These are phyloP conservation scores for Solanum lycopersicoides DNA, from an alignment of 257 asterid species.

Conservation along the genomic window DNA sequence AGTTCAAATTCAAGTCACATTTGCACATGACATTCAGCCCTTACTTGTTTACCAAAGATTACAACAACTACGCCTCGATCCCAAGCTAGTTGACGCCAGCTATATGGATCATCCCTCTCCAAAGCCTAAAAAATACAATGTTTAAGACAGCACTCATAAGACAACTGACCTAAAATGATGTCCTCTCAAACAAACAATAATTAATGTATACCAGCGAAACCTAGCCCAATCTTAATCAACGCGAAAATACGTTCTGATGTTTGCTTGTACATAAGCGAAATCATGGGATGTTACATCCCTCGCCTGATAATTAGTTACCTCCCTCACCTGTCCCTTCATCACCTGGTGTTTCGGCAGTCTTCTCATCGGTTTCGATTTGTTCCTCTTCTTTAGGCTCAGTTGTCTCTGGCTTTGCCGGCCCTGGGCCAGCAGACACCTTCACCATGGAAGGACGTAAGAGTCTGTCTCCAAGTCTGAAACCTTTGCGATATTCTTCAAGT, in stretches of 20 bases:
- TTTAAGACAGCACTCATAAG: background rate
- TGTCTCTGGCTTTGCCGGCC: slow-evolving; percentile 48
- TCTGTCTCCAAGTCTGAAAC: slow-evolving; percentile 67
- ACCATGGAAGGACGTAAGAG: slow-evolving; percentile 90
- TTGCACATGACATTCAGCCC: background rate
- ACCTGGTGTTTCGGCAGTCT: background rate
- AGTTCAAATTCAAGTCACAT: background rate
- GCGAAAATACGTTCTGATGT: background rate
- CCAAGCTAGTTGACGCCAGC: background rate
- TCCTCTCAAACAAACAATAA: background rate
- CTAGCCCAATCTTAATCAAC: background rate
- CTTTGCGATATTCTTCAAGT: slow-evolving; percentile 66
- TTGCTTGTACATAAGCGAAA: background rate
- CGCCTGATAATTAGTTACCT: background rate
- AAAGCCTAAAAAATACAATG: background rate
- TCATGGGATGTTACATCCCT: background rate
- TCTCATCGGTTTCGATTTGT: slow-evolving; percentile 15
- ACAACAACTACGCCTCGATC: background rate
- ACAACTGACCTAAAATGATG: background rate
- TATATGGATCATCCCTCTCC: background rate
- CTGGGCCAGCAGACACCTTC: slow-evolving; percentile 88
- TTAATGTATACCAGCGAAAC: background rate
- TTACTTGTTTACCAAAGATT: background rate
- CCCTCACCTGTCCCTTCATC: background rate
- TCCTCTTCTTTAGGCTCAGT: slow-evolving; percentile 22